Base-by-base conservation (phyloP, 208 protist species). In the Entamoeba invadens region DNA sequence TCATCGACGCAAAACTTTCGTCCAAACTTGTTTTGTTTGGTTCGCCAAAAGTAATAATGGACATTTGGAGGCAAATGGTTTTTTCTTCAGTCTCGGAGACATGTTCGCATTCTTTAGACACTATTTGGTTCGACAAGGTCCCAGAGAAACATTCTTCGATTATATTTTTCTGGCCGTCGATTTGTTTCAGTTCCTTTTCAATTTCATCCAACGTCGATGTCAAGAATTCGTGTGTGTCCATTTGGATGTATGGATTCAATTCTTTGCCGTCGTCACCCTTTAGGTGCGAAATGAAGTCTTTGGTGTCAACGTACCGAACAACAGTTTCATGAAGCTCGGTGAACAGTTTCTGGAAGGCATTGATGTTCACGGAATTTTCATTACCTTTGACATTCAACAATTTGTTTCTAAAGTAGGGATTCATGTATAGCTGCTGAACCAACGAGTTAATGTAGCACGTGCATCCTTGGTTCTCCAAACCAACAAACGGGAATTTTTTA, bases 371-470 rank as follows among this genome's bases (percentile, higher is more conserved):
- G 0, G 44, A 46, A 47, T 92, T 42, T 25, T 92, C 91, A 35
- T n/a, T 92, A 38, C 25, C 91, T 92, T 92, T 44, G 21, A 92
- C 91, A 44, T 92, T 92, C 91, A 92, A 46, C 21, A 92, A 46
- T 25, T 31, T 31, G n/a, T 92, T 92, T 45, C 91, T 92, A 44
- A 92, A 92, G 45, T 44, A 92, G 25, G 91, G 91, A 92, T 46
- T 92, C 38, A 92, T 92, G 18, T 46, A 92, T 31, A 92, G 35
- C n/a, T 92, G 91, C n/a, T 92, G 91, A 35, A 31, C n/a, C 35
- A 92, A 45, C 14, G 91, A 92, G 45, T 92, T 92, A 44, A 92
- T 46, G 45, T 92, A 92, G 45, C 91, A 92, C n/a, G 91, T 92
- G 45, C 91, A 92, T n/a, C 91, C 91, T 31, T 38, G n/a, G 10